Percentiles rank a stretch among this genome's conserved stretches.
These are phyloP conservation scores for Desmodesmus armatus DNA, from an alignment of 139 green algal genomes.

Conservation along the genomic window DNA sequence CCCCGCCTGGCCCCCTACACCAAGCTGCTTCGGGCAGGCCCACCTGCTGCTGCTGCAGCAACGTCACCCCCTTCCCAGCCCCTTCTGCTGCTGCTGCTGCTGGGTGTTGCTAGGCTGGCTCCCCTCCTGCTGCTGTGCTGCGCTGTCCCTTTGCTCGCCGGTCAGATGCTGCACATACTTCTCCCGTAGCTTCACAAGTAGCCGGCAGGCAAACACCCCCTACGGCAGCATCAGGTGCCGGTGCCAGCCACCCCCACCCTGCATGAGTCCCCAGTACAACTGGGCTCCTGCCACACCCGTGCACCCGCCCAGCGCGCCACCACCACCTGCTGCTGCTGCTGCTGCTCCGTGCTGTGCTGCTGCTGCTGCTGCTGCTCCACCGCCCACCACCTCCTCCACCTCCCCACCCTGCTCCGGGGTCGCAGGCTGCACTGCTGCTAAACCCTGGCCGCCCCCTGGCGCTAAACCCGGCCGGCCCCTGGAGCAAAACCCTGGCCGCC, in stretches of 20 bases:
- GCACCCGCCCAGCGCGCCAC: no score
- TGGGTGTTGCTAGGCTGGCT: neutral
- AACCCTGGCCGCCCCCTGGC: no score
- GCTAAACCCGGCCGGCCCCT: no score
- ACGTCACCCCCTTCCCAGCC: neutral
- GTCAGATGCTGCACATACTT: neutral
- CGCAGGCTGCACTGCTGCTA: no score
- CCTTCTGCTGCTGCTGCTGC: constrained; percentile 7
- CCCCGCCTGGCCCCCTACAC: neutral
- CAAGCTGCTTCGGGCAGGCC: no score
- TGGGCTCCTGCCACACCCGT: no score
- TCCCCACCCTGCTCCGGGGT: no score
- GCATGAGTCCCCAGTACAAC: no score
- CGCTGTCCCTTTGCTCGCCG: neutral
- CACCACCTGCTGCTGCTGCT: constrained; percentile 8
- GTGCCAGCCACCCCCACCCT: neutral
- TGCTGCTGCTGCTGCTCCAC: no score
- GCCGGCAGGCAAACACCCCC: constrained; percentile 32
- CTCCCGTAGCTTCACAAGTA: constrained; percentile 29
- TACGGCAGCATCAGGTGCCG: constrained; percentile 26
- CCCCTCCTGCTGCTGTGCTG: constrained; percentile 27
- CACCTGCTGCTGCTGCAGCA: neutral
- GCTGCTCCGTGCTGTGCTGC: neutral
- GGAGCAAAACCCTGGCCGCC: no score
- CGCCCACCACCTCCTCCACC: no score